Evolutionary conservation across 371 early-diverging fungal species (phyloP), one percentile per base, ranked within the genome.

Genomic region (Furculomyces boomerangus): DNA sequence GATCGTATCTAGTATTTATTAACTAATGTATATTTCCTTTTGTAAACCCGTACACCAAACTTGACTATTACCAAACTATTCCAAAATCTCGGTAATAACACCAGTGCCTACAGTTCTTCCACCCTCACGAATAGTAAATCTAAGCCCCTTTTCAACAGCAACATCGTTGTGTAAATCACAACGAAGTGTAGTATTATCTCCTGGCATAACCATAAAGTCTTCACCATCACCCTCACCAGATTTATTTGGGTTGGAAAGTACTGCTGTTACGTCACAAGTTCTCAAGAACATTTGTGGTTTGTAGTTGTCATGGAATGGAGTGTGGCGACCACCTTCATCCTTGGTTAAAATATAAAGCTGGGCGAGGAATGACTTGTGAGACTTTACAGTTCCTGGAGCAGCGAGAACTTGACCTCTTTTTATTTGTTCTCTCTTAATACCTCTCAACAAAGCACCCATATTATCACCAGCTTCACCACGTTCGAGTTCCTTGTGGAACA

Each of bases 401-500:
- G 86, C 86, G 47, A 97, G 65, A 43, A 97, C 93, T 68, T 86
- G 87, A 57, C 98, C 98, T 66, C 95, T 88, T 60, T 84, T 84
- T 56, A 97, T 76, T 61, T 90, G 83, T 65, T 97, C 98, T 66
- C 95, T 88, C 83, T 94, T 93, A 45, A 97, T 75, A 70, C 93
- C 93, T 74, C 96, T 91, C 59, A 97, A 77, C 57, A 95, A 78
- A 37, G 88, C 86, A 57, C 98, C 96, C 82, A 94, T 90, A 77
- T 93, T 92, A 74, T 97, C 96, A 73, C 98, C 96, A 61, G 98
- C 94, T 69, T 93, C 87, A 65, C 92, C 96, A 63, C 83, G 84
- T 66, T 93, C 94, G 56, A 97, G 84, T 76, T 88, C 86, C 78
- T 97, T 94, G 77, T 93, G 93, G 90, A 94, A 94, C 94, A 94